phyloP scores from a whole-genome alignment of 2,329 filamentous ascomycete species.

The Aspergillus persii region DNA sequence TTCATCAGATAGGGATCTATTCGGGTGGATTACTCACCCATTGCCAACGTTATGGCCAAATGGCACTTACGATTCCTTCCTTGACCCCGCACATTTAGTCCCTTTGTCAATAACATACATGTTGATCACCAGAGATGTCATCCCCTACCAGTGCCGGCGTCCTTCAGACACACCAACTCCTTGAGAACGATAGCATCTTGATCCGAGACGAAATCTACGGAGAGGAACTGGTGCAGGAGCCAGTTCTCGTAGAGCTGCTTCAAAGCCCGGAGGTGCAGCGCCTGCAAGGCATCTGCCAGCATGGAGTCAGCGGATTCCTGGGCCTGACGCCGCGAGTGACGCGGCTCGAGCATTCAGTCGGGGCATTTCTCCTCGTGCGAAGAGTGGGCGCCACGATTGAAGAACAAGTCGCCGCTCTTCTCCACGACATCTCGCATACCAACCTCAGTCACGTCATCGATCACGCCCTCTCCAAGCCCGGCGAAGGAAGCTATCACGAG shows the following conservation, averaged over 20 bases:
- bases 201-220: constrained; percentile 40
- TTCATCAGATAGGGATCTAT: too few relatives aligned
- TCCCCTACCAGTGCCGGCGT: neutral
- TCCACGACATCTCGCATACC: constrained; percentile 43
- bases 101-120: too few relatives aligned
- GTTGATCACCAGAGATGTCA: too few relatives aligned
- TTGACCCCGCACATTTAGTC: too few relatives aligned
- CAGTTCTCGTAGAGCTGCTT: constrained; percentile 38
- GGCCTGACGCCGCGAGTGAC: constrained; percentile 35
- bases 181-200: constrained; percentile 15
- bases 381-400: constrained; percentile 33
- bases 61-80: too few relatives aligned
- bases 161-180: constrained; percentile 20
- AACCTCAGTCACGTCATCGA: constrained; percentile 43
- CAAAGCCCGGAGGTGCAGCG: constrained; percentile 32
- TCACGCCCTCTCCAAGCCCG: constrained; percentile 36
- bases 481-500: constrained; percentile 41
- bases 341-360: constrained; percentile 42
- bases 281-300: constrained; percentile 36
- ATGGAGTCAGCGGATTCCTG: constrained; percentile 38
- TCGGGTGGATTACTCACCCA: too few relatives aligned
- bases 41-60: too few relatives aligned
- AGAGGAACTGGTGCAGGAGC: constrained; percentile 32
- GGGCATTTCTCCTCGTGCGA: constrained; percentile 40
- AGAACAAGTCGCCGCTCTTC: constrained; percentile 40